Conservation (phyloP, 1,284 basidiomycete genomes). For the Chalciporus sp. region DNA sequence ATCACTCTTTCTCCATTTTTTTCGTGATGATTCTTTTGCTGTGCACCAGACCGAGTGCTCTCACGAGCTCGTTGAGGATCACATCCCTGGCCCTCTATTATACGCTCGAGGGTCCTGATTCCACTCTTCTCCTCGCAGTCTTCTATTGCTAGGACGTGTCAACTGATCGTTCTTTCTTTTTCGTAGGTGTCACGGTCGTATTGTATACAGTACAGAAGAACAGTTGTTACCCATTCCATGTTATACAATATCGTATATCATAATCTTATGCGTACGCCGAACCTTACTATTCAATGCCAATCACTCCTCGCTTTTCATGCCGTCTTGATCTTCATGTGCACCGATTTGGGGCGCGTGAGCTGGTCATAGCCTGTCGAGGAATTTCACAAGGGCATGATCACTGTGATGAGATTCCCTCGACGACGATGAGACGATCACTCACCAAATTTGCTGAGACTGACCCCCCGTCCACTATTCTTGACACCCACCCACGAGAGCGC, state of each 20-base stretch:
- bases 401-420: not conserved
- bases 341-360: constrained; percentile 72
- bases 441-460: constrained; percentile 90
- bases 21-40: constrained; percentile 38
- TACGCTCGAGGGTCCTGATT: constrained; percentile 41
- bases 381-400: not conserved
- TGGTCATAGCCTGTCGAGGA: constrained; percentile 67
- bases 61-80: constrained; percentile 33
- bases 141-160: not conserved
- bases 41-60: constrained; percentile 40
- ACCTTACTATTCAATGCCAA: not conserved
- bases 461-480: constrained; percentile 89
- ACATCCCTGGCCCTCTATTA: constrained; percentile 33
- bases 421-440: constrained; percentile 30
- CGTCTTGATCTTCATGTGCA: constrained; percentile 77
- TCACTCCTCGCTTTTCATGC: constrained; percentile 8
- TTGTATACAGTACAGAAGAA: too few species aligned
- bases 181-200: too few species aligned
- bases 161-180: constrained; percentile 9
- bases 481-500: constrained; percentile 93
- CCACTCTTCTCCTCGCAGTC: not conserved
- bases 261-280: not conserved
- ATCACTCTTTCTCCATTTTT: not conserved
- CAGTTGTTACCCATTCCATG: too few species aligned
- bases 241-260: too few species aligned